phyloP scores from a whole-genome alignment of 495 filamentous ascomycete genomes.

The Penicillium malachiteum region DNA sequence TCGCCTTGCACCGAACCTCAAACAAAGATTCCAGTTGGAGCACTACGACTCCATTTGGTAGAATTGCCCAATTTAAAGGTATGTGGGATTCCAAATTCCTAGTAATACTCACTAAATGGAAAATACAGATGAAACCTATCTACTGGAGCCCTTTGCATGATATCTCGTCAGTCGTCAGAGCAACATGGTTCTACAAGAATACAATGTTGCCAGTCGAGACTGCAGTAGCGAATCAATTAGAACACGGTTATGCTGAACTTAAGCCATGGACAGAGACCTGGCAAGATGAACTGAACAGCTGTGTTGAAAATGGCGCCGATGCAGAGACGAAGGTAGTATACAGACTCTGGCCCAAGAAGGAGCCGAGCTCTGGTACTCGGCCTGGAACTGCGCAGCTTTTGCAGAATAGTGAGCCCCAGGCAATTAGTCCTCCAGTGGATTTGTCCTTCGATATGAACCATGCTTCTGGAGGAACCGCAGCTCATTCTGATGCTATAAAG shows the following conservation, averaged over 20 bases:
- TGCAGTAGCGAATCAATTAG: constrained; percentile 86
- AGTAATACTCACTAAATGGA: background rate
- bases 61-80: constrained; percentile 53
- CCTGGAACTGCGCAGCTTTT: constrained; percentile 23
- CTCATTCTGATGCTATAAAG: constrained; percentile 33
- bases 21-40: constrained; percentile 63
- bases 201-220: constrained; percentile 88
- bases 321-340: constrained; percentile 90
- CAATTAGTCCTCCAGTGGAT: constrained; percentile 5
- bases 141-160: constrained; percentile 98
- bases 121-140: constrained; percentile 80
- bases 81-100: background rate
- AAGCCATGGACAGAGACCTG: constrained; percentile 91
- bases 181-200: constrained; percentile 96
- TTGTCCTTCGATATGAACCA: constrained; percentile 32
- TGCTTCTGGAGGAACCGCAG: constrained; percentile 41
- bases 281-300: constrained; percentile 87
- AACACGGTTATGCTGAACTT: constrained; percentile 81
- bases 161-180: constrained; percentile 74
- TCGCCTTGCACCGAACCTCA: constrained; percentile 17
- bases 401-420: constrained; percentile 9
- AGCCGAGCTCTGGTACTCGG: constrained; percentile 33
- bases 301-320: constrained; percentile 82
- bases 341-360: constrained; percentile 68
- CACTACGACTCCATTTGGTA: constrained; percentile 68